Evolutionary conservation across 2,329 filamentous ascomycete species (phyloP).

Genomic region (Fusarium burgessii): DNA sequence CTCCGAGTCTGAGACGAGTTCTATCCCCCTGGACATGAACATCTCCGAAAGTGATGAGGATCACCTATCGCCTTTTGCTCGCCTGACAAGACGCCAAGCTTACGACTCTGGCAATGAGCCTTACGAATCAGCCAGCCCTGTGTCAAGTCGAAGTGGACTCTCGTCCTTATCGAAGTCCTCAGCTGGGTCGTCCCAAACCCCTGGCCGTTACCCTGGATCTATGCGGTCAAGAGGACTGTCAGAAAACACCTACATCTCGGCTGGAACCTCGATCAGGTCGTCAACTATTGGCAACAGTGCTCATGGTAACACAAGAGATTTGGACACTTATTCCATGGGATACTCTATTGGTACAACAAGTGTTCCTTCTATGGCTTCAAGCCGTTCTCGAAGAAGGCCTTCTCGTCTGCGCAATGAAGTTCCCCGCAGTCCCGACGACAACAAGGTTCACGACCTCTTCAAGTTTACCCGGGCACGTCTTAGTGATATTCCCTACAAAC

Average conservation of each 20-base stretch:
- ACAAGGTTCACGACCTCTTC: conserved; percentile 82
- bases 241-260: conserved; percentile 76
- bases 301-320: conserved; percentile 42
- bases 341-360: conserved; percentile 55
- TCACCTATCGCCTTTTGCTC: conserved; percentile 79
- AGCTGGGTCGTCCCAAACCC: conserved; percentile 66
- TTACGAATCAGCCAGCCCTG: conserved; percentile 75
- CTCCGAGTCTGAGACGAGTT: conserved; percentile 67
- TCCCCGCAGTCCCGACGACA: conserved; percentile 79
- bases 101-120: conserved; percentile 68
- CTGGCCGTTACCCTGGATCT: conserved; percentile 63
- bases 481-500: conserved; percentile 84
- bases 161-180: conserved; percentile 71
- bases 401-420: conserved; percentile 86
- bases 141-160: conserved; percentile 70
- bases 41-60: conserved; percentile 83
- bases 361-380: conserved; percentile 61
- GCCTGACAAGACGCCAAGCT: conserved; percentile 78
- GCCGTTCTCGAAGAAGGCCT: conserved; percentile 60
- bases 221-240: conserved; percentile 66
- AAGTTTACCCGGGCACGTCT: conserved; percentile 85
- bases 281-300: conserved; percentile 48
- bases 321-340: conserved; percentile 67
- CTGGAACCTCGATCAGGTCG: conserved; percentile 63
- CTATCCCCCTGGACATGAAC: conserved; percentile 67